Evolutionary conservation across 1,284 basidiomycete species (phyloP), one percentile per base, ranked within the genome.

Genomic region (Anthracocystis walkeri): DNA sequence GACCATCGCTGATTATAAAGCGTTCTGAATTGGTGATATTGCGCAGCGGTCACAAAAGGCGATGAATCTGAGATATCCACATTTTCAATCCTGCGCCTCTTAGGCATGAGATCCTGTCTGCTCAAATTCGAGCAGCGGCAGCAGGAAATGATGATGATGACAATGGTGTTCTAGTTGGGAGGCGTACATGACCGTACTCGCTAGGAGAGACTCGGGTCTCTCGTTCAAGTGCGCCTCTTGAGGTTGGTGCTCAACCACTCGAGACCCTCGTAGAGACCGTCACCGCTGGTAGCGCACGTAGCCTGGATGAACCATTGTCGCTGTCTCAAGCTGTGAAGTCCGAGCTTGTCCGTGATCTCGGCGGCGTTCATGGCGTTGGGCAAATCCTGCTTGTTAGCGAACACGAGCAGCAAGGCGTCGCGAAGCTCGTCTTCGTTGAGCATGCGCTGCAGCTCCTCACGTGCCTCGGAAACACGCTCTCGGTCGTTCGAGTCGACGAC

Each of bases 401-500:
- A 99, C 83, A 99, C 97, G 79, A 99, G 91, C 81, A 99, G 91
- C 83, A 98, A 92, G 55, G 97, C 97, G 87, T 99, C 95, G 77
- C 96, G 93, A 80, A 99, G 92, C 88, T 99, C 97, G 85, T 99
- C 96, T 88, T 99, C 97, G 88, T 97, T 98, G 87, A 99, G 89
- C 95, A 99, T 99, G 85, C 96, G 92, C 87, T 99, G 97, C 67
- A 99, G 90, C 88, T 99, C 97, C 89, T 99, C 97, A 75, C 97
- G 92, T 58, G 97, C 97, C 88, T 99, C 97, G 58, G 94, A 92
- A 75, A 99, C 93, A 93, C 97, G 96, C 88, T 99, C 97, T 87
- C 97, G 90, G 89, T 99, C 97, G 88, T 99, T 99, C 63, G 97
- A 99, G 87, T 99, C 97, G 78, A 99, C 95, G 64, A 99, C 97